Percentiles rank a stretch among this genome's conserved stretches.
These are phyloP conservation scores for Protostelium mycophagum DNA, from an alignment of 78 protist species.

Conservation along the genomic window DNA sequence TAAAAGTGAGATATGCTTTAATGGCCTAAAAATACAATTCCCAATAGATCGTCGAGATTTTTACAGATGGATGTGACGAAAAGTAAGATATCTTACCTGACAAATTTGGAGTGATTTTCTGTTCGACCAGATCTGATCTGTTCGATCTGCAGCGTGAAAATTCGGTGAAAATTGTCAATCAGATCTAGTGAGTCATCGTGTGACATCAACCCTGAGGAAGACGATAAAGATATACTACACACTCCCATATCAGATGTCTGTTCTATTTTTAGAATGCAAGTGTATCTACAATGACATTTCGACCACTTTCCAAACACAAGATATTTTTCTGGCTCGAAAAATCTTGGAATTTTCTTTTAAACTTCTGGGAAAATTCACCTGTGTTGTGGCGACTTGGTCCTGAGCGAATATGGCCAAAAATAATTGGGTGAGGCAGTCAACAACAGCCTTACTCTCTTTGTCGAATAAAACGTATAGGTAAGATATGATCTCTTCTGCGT, in stretches of 20 bases:
- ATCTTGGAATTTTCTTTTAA: too few relatives aligned
- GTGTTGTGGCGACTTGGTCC: not conserved
- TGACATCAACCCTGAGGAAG: not conserved
- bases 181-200: not conserved
- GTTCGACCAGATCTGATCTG: not conserved
- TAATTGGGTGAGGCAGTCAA: conserved; percentile 30
- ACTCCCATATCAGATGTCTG: not conserved
- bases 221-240: not conserved
- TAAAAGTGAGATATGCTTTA: too few relatives aligned
- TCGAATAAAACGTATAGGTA: conserved; percentile 38
- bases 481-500: conserved; percentile 41
- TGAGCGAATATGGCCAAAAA: not conserved
- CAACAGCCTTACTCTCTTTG: conserved; percentile 38
- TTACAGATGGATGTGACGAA: not conserved
- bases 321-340: too few relatives aligned
- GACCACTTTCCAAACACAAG: not conserved
- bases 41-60: not conserved
- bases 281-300: not conserved
- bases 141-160: not conserved
- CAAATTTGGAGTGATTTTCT: not conserved
- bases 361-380: not conserved
- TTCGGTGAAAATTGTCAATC: not conserved
- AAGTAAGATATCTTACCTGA: too few relatives aligned
- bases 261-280: too few relatives aligned
- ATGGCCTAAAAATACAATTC: too few relatives aligned